phyloP scores from a whole-genome alignment of 345 rosid species.

The Eucalyptus marginata region DNA sequence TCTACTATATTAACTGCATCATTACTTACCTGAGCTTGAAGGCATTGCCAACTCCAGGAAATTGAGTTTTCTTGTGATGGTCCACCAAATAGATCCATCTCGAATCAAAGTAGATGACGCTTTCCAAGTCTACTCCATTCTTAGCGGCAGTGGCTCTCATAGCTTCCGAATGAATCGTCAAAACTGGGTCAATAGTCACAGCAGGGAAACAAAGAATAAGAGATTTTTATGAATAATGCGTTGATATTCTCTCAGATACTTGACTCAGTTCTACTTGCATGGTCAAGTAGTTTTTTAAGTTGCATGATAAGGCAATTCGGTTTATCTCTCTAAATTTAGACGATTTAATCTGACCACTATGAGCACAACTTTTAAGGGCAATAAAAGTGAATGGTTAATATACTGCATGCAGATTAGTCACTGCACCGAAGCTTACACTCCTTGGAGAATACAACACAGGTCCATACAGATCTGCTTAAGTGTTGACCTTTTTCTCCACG shows the following conservation, averaged over 20 bases:
- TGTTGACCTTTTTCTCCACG: too few species aligned
- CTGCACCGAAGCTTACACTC: too few species aligned
- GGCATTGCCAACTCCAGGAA: not conserved
- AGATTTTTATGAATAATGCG: not conserved
- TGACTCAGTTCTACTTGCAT: not conserved
- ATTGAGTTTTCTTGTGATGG: not conserved
- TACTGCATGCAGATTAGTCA: too few species aligned
- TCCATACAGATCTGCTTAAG: too few species aligned
- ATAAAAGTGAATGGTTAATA: too few species aligned
- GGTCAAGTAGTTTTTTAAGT: not conserved
- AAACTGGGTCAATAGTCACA: not conserved
- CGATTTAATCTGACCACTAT: too few species aligned
- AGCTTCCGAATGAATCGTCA: not conserved
- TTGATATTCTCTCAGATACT: not conserved
- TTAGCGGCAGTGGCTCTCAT: not conserved
- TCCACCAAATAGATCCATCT: not conserved
- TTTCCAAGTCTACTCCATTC: not conserved
- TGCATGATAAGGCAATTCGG: too few species aligned
- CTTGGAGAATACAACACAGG: too few species aligned
- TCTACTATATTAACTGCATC: not conserved
- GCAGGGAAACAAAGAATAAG: not conserved
- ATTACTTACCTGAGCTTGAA: not conserved
- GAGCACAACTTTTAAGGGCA: too few species aligned
- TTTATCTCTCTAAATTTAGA: too few species aligned
- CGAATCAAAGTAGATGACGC: not conserved